phyloP scores from a whole-genome alignment of 129 eudicot genomes.

The Erigeron canadensis region DNA sequence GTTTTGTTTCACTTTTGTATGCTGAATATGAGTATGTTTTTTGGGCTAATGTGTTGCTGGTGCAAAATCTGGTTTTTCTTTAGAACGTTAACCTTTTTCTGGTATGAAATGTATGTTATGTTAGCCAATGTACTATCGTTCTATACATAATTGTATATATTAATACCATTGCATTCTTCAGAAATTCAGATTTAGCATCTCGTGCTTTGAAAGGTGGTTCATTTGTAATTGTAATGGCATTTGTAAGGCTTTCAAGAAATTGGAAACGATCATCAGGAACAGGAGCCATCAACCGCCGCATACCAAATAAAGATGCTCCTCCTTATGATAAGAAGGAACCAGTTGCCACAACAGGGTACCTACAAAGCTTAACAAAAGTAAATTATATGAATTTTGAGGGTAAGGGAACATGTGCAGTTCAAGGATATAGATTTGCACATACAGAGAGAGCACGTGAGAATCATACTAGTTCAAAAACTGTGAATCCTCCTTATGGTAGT shows the following conservation, averaged over 20 bases:
- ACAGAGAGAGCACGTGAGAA: constrained; percentile 52
- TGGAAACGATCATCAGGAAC: constrained; percentile 51
- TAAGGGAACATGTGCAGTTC: constrained; percentile 52
- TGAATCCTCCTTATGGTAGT: constrained; percentile 43
- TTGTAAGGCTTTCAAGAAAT: constrained; percentile 77
- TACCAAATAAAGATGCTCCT: constrained; percentile 36
- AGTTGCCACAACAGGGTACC: constrained; percentile 32
- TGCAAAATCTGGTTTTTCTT: constrained; percentile 19
- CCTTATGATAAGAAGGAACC: constrained; percentile 21
- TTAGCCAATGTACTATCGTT: not conserved
- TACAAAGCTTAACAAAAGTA: constrained; percentile 32
- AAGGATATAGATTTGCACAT: constrained; percentile 46
- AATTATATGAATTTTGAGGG: constrained; percentile 37
- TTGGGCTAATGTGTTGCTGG: constrained; percentile 24
- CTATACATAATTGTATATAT: not conserved
- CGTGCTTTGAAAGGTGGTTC: constrained; percentile 2
- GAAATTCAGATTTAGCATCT: constrained; percentile 19
- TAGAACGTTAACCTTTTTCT: not conserved
- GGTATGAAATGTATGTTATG: constrained; percentile 16
- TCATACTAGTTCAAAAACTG: constrained; percentile 45
- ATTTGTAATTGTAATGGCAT: constrained; percentile 53
- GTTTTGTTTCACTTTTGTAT: constrained; percentile 22
- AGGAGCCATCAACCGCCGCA: constrained; percentile 34
- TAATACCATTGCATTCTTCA: not conserved
- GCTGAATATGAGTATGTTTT: not conserved